Base-by-base conservation (phyloP, 345 rosid species). In the Kernera saxatilis region DNA sequence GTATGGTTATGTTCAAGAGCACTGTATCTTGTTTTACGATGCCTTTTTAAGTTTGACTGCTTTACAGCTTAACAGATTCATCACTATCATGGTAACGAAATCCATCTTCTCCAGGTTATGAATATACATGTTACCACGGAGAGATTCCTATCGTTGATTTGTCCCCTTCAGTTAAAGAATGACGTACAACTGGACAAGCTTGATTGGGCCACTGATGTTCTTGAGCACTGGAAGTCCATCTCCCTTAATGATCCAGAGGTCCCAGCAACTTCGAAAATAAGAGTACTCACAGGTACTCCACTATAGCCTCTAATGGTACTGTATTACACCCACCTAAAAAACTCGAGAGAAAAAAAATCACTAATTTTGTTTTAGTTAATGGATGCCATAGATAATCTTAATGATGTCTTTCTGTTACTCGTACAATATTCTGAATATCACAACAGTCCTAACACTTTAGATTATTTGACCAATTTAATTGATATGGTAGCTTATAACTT, bases 261-360 rank as follows among this genome's bases (percentile, higher is more conserved):
- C 26, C 78, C 86, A 12, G 66, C n/a, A 48, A 67, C 79, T 58
- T 81, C 90, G 3, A 84, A 83, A 77, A 67, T 86, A 71, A 87
- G 96, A 18, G 85, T 88, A 59, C 79, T 79, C 44, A 79, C 90
- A 79, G 96, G 96, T 92, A 73, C 26, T 25, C 26, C 40, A 61
- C 76, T 57, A 14, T 35, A 65, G 69, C 56, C 35, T 6, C 25
- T 64, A 11, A 11, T 11, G 26, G 52, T 46, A 19, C 56, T 56
- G 19, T 27, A 25, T 44, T 54, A 32, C 25, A 12, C 19, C 21
- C 54, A 39, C 15, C 12, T 36, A 13, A 17, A 19, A 40, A 58
- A 7, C 40, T 17, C 3, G 17, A 23, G 56, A 33, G 22, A 39
- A 18, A 41, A 30, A 48, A 32, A 23, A n/a, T 5, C 37, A 19